These are phyloP conservation scores for Phytophthora hybrid DNA, from an alignment of 352 stramenopile genomes.

Conservation along the genomic window DNA sequence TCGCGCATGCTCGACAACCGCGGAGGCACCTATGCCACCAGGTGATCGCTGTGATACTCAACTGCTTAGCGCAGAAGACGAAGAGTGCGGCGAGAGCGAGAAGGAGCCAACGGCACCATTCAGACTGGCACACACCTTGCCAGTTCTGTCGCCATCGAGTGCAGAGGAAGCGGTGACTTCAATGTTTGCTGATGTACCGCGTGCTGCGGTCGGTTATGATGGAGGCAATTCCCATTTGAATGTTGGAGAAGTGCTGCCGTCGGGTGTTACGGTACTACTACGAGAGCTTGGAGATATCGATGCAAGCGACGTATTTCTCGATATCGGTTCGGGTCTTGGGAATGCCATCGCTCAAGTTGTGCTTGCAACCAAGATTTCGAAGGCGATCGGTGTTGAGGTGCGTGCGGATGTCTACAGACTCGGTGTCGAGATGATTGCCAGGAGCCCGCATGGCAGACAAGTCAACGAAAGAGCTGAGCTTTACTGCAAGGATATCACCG, in stretches of 20 bases:
- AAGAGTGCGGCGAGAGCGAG: too few relatives aligned
- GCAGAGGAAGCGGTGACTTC: not conserved
- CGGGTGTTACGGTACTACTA: not conserved
- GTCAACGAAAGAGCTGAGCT: too few relatives aligned
- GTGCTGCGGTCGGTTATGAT: not conserved
- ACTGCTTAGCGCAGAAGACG: too few relatives aligned
- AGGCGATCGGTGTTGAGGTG: not conserved
- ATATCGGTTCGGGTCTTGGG: slow-evolving; percentile 1
- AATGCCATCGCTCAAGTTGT: slow-evolving; percentile 4
- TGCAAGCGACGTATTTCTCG: not conserved
- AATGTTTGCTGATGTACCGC: not conserved
- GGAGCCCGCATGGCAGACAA: not conserved
- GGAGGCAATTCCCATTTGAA: not conserved
- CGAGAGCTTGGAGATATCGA: not conserved
- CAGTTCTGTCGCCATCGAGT: not conserved
- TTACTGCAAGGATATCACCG: too few relatives aligned
- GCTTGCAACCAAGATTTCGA: not conserved
- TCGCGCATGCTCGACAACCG: too few relatives aligned
- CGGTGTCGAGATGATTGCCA: not conserved
- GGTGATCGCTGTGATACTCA: too few relatives aligned
- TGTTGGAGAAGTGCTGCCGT: slow-evolving; percentile 4
- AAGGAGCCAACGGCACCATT: too few relatives aligned
- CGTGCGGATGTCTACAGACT: not conserved
- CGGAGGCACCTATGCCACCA: too few relatives aligned
- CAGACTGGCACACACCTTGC: too few relatives aligned